Base-by-base conservation (phyloP, 371 early-diverging fungal species). In the Basidiobolus meristosporus region DNA sequence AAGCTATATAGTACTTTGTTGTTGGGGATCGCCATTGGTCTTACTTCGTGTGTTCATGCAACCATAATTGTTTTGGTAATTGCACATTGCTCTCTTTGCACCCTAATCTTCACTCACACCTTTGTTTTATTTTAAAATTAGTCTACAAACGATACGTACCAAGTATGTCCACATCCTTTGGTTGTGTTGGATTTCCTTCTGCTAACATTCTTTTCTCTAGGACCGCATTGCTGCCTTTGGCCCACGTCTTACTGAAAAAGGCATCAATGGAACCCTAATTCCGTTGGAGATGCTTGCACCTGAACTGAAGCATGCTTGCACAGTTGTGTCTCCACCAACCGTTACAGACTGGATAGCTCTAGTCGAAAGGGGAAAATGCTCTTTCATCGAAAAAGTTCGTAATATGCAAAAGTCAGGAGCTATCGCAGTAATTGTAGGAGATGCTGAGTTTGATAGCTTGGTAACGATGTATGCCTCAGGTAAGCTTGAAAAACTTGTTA, bases 391-490 rank as follows among this genome's bases (percentile, higher is more conserved):
- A 3, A 90, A 90, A 52, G 77, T 90, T 12, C 66, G 88, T 34
- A 73, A 73, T 38, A 84, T 90, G 88, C 89, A 91, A 59, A 51
- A 47, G 15, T 68, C 75, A 20, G 90, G 91, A 18, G 88, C 87
- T 0, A 59, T 62, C n/a, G 90, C 82, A 1, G 87, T 91, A 7
- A 66, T 84, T 10, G 83, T 91, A 2, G 92, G 92, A 18, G 89
- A 88, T 56, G 68, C 74, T 37, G 65, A 68, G 36, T 61, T 62
- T 36, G 59, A 65, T 36, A 70, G 74, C 34, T 73, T 85, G 44
- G 67, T 90, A 41, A 87, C 88, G 42, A 90, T 90, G 91, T 89
- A 80, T 58, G 75, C 89, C 17, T 66, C 73, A 37, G 72, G 77
- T 70, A 61, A 58, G 44, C 7, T n/a, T 31, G 7, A 3, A 17